Conservation (phyloP, 192 early-diverging fungal species). For the Globomyces pollinis-pini region DNA sequence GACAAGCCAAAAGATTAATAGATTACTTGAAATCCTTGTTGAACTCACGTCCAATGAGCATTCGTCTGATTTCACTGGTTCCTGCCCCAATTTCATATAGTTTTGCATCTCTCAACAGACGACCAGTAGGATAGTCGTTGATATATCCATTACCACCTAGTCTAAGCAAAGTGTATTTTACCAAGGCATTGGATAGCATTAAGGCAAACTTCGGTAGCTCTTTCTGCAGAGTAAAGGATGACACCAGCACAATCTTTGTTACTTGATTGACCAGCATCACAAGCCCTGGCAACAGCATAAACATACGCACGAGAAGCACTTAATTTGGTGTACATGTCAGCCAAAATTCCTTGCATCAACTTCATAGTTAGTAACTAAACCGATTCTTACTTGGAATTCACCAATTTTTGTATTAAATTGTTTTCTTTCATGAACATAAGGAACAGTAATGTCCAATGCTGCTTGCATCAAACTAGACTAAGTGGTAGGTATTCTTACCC, state of each 20-base stretch:
- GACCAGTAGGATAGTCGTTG: slow-evolving; percentile 76
- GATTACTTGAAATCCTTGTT: slow-evolving; percentile 42
- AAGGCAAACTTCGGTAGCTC: slow-evolving; percentile 85
- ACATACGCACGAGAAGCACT: slow-evolving; percentile 84
- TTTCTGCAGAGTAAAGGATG: slow-evolving; percentile 88
- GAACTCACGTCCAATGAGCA: slow-evolving; percentile 75
- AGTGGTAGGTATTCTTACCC: slow-evolving; percentile 38
- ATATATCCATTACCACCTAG: slow-evolving; percentile 92
- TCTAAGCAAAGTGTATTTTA: no score
- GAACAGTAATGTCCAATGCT: slow-evolving; percentile 70
- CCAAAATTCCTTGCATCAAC: slow-evolving; percentile 91
- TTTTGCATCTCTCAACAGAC: slow-evolving; percentile 86
- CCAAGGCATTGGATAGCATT: slow-evolving; percentile 90
- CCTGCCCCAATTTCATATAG: slow-evolving; percentile 96
- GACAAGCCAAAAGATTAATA: neutral
- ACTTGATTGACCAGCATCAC: slow-evolving; percentile 67
- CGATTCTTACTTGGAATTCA: slow-evolving; percentile 83
- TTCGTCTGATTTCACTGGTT: slow-evolving; percentile 85
- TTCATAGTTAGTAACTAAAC: no score
- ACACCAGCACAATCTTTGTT: slow-evolving; percentile 92
- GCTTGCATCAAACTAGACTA: slow-evolving; percentile 72
- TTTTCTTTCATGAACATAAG: slow-evolving; percentile 79
- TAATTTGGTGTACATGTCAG: slow-evolving; percentile 96
- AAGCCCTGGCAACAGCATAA: slow-evolving; percentile 82
- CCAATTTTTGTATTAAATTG: slow-evolving; percentile 84